These are phyloP conservation scores for Geranium brycei DNA, from an alignment of 345 rosid genomes.

Conservation along the genomic window DNA sequence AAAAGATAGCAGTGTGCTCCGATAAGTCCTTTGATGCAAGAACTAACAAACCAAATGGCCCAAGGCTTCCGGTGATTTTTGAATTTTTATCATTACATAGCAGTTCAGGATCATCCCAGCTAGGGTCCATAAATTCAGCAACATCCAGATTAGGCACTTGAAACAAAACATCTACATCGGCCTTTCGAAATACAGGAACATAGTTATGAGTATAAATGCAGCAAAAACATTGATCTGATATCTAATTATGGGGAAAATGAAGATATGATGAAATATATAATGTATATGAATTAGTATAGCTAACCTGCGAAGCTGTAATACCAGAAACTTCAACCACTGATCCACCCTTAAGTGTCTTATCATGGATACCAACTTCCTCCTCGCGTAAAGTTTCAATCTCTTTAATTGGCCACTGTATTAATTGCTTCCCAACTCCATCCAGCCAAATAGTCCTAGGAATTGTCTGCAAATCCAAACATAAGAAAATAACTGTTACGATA, in stretches of 20 bases:
- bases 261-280: neutral
- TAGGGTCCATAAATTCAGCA: constrained; percentile 21
- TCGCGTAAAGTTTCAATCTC: constrained; percentile 35
- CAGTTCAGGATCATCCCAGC: constrained; percentile 24
- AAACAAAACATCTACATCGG: constrained; percentile 43
- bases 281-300: neutral
- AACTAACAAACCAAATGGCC: constrained; percentile 56
- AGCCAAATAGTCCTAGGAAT: constrained; percentile 53
- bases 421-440: constrained; percentile 30
- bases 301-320: constrained; percentile 44
- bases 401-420: constrained; percentile 55
- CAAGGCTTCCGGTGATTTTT: constrained; percentile 22
- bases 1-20: constrained; percentile 54
- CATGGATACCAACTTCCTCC: constrained; percentile 12
- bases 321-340: constrained; percentile 27
- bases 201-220: neutral
- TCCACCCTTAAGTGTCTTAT: constrained; percentile 22
- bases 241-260: neutral
- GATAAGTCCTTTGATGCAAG: constrained; percentile 41
- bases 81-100: constrained; percentile 27
- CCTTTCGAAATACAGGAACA: constrained; percentile 17
- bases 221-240: neutral
- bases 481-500: neutral
- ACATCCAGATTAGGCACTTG: constrained; percentile 21
- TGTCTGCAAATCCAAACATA: constrained; percentile 19